phyloP scores from a whole-genome alignment of 2,329 filamentous ascomycete species.

The Ophiostoma tasmaniense region DNA sequence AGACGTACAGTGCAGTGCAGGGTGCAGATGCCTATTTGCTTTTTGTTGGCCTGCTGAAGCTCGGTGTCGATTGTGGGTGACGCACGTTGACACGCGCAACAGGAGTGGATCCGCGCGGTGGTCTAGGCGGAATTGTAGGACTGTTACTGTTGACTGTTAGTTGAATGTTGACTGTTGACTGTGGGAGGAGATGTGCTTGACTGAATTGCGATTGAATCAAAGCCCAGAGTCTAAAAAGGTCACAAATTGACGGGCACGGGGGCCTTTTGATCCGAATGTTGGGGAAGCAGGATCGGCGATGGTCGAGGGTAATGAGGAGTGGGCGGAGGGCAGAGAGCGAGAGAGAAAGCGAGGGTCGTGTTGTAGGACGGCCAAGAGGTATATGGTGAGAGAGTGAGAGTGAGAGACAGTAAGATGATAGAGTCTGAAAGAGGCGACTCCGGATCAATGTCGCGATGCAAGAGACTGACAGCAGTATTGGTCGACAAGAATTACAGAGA shows the following conservation, averaged over 20 bases:
- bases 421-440: not conserved
- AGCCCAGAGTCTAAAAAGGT: too few relatives aligned
- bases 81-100: conserved; percentile 7
- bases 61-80: not conserved
- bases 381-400: too few relatives aligned
- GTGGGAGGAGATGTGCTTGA: not conserved
- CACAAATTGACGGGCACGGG: not conserved
- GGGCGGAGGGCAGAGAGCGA: not conserved
- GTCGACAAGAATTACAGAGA: not conserved
- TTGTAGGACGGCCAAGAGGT: not conserved
- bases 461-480: not conserved
- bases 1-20: not conserved
- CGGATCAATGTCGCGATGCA: not conserved
- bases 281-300: conserved; percentile 1
- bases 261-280: not conserved
- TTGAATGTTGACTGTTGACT: too few relatives aligned
- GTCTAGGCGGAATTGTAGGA: too few relatives aligned
- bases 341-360: not conserved
- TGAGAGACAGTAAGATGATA: not conserved
- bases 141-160: too few relatives aligned
- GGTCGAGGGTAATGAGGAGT: not conserved
- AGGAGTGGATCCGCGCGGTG: conserved; percentile 1
- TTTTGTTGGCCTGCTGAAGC: not conserved
- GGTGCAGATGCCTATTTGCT: not conserved
- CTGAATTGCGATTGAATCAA: not conserved